These are phyloP conservation scores for Aaosphaeria arxii DNA, from an alignment of 2,329 filamentous ascomycete species.

Conservation along the genomic window DNA sequence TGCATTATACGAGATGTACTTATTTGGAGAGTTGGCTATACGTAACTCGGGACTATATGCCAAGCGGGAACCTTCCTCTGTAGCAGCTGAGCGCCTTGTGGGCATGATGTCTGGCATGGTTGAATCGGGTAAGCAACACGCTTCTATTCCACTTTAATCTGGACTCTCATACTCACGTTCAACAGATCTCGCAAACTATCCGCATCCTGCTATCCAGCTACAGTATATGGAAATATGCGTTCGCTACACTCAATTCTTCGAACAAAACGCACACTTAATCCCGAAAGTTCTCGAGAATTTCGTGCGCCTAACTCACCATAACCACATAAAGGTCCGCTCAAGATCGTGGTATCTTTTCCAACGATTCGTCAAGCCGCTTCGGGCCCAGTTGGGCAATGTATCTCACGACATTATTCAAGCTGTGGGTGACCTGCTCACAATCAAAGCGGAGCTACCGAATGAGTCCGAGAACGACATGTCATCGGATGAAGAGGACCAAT, in stretches of 20 bases:
- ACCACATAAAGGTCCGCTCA: constrained; percentile 80
- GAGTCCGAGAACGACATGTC: constrained; percentile 86
- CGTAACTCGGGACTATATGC: constrained; percentile 81
- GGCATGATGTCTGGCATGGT: constrained; percentile 97
- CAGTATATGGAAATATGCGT: constrained; percentile 99
- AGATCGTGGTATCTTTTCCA: constrained; percentile 98
- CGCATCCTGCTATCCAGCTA: constrained; percentile 86
- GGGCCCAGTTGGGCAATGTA: constrained; percentile 79
- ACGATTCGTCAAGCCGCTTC: constrained; percentile 83
- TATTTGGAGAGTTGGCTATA: constrained; percentile 92
- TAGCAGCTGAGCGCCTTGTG: constrained; percentile 76
- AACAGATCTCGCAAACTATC: constrained; percentile 76
- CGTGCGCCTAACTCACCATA: constrained; percentile 83
- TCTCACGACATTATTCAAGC: constrained; percentile 90
- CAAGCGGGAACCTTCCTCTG: constrained; percentile 77
- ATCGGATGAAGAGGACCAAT: constrained; percentile 86
- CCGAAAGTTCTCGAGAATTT: constrained; percentile 88
- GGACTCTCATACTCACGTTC: constrained; percentile 7
- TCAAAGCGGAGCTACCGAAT: constrained; percentile 83
- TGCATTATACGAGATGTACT: constrained; percentile 89
- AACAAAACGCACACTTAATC: constrained; percentile 76
- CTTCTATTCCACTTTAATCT: neutral
- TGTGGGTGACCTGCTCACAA: constrained; percentile 80
- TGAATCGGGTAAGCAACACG: constrained; percentile 67
- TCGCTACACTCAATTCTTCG: constrained; percentile 89